Evolutionary conservation across 768 basidiomycete species (phyloP).

Genomic region (Phanerochaete carnosa): DNA sequence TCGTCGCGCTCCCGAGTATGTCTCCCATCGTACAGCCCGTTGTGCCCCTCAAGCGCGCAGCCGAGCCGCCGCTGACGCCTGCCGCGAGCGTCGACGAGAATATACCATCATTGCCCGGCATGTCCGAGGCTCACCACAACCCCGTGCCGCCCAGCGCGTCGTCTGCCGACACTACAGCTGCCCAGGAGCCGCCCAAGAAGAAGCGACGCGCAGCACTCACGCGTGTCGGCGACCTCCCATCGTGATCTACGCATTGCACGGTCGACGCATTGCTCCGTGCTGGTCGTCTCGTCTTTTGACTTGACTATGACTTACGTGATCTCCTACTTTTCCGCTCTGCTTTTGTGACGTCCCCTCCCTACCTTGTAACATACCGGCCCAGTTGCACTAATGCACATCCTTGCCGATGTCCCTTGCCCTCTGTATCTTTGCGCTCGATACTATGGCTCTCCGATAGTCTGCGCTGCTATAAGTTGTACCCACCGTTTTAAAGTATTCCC

Average conservation of each 20-base stretch:
- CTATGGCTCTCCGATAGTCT: too few species aligned
- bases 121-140: not conserved
- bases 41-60: slow-evolving; percentile 33
- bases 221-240: slow-evolving; percentile 49
- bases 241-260: not conserved
- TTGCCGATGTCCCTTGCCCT: not conserved
- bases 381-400: not conserved
- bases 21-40: slow-evolving; percentile 18
- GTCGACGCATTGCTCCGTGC: not conserved
- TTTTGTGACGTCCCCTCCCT: not conserved
- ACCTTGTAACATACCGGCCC: not conserved
- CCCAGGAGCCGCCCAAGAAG: slow-evolving; percentile 72
- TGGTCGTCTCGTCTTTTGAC: not conserved
- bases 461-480: too few species aligned
- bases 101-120: not conserved
- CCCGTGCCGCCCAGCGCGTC: slow-evolving; percentile 15
- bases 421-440: not conserved
- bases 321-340: not conserved
- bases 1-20: slow-evolving; percentile 17
- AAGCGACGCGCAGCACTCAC: slow-evolving; percentile 80
- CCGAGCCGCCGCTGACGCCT: slow-evolving; percentile 32
- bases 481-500: too few species aligned
- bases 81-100: slow-evolving; percentile 27
- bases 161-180: slow-evolving; percentile 6
- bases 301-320: not conserved